Evolutionary conservation across 2,329 filamentous ascomycete species (phyloP), one percentile per base, ranked within the genome.

Genomic region (Leptoxyphium fumago): DNA sequence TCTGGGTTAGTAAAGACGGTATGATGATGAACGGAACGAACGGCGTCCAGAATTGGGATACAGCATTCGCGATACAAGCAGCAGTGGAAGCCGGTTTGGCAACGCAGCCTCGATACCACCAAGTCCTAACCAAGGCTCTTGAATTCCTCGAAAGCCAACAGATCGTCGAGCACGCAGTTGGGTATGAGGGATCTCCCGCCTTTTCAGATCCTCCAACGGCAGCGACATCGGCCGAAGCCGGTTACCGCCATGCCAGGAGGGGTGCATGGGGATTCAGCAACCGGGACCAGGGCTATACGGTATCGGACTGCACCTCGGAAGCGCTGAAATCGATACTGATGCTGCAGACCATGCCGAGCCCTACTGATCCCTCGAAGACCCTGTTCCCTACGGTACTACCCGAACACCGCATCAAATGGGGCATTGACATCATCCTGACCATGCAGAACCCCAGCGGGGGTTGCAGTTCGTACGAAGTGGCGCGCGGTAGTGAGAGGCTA

Each of bases 41-140:
- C 53, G 91, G 91, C n/a, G 88, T 96, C 1, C 91, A 98, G 63
- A 83, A 80, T 50, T 98, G 91, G 91, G 91, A 98, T 59, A 98
- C 91, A 0, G 75, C 87, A 0, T 96, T 96, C 58, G 68, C 82
- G 14, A 85, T 95, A 29, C 87, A 94, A 61, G 81, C 84, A 1
- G 76, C 84, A 5, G 75, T 85, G 43, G 84, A 85, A 41, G 80
- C 84, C 6, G 86, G 84, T 0, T 73, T 95, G 21, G 80, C 82
- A n/a, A 67, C 79, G 28, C 78, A 93, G 40, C 70, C 78, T 10
- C 78, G 80, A 54, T 95, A 84, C 78, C 75, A 74, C 34, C 79
- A 82, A 0, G 93, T 95, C 83, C 72, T 98, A 26, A 72, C 72
- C 7, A 87, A 83, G 57, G 85, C 87, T 0, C 72, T 96, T 2